Percentiles rank a stretch among this genome's conserved stretches.
Conservation (phyloP, 1,139 yeast genomes). For the Yamadazyma dendronema region DNA sequence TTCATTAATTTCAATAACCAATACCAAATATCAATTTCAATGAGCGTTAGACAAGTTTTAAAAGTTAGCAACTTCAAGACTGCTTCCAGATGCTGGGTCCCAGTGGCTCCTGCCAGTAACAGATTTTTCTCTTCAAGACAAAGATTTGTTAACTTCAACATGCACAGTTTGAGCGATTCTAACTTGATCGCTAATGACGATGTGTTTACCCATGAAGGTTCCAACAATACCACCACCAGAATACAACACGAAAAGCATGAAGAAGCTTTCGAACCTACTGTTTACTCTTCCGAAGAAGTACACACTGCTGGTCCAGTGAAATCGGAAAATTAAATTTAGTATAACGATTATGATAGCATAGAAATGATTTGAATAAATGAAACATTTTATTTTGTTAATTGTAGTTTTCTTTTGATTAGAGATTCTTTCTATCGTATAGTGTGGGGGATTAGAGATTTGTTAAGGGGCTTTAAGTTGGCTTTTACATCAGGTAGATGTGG, state of each 20-base stretch:
- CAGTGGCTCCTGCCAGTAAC: constrained; percentile 19
- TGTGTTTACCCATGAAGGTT: constrained; percentile 20
- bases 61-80: constrained; percentile 40
- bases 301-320: constrained; percentile 49
- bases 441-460: too few relatives aligned
- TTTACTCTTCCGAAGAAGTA: constrained; percentile 42
- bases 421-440: too few relatives aligned
- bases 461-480: too few relatives aligned
- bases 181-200: constrained; percentile 39
- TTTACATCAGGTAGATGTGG: too few relatives aligned
- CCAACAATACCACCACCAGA: constrained; percentile 12
- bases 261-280: constrained; percentile 40
- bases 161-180: constrained; percentile 28
- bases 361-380: neutral
- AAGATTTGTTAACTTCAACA: constrained; percentile 36
- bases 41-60: constrained; percentile 35
- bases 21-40: constrained; percentile 11
- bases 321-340: constrained; percentile 19
- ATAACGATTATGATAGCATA: constrained; percentile 3
- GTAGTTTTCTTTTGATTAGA: neutral
- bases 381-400: neutral
- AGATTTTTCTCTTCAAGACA: constrained; percentile 39
- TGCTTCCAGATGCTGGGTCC: constrained; percentile 48
- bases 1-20: too few relatives aligned
- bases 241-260: constrained; percentile 21